A percentile compares a stretch with the other conserved stretches of the same genome.
phyloP scores from a whole-genome alignment of 2,329 filamentous ascomycete species.

The Penicillium corylophilum region DNA sequence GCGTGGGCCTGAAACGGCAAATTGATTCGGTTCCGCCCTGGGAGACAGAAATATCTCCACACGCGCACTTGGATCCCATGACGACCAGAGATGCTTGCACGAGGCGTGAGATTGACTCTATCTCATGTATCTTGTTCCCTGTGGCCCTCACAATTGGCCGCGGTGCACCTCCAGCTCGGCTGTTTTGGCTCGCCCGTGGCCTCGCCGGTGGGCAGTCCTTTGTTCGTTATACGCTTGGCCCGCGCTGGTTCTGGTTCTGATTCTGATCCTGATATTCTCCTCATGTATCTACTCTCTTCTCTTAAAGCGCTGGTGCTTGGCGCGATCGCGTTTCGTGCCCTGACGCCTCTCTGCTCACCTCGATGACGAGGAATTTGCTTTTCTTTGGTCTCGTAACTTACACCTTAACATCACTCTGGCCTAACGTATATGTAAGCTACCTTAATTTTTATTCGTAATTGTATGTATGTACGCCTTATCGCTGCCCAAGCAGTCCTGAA shows the following conservation, averaged over 20 bases:
- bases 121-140: neutral
- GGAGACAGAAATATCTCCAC: neutral
- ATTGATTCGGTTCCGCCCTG: neutral
- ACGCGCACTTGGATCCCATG: neutral
- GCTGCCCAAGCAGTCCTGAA: constrained; percentile 66
- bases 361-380: constrained; percentile 1
- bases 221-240: constrained; percentile 6
- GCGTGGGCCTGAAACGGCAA: neutral
- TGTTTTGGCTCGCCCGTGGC: constrained; percentile 8
- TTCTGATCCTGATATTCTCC: constrained; percentile 7
- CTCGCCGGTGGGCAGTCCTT: constrained; percentile 6
- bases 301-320: constrained; percentile 14
- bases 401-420: neutral
- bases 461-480: constrained; percentile 43
- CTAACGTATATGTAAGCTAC: neutral
- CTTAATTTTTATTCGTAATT: neutral
- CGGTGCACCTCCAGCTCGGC: constrained; percentile 3
- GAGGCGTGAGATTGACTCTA: neutral
- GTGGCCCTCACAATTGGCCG: neutral
- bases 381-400: neutral
- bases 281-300: constrained; percentile 24
- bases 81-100: neutral
- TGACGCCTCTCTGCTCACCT: neutral
- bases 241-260: constrained; percentile 2
- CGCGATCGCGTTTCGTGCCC: neutral